Evolutionary conservation across 495 filamentous ascomycete genomes (phyloP), one percentile per base, ranked within the genome.

Genomic region (Penicillium arizonense): DNA sequence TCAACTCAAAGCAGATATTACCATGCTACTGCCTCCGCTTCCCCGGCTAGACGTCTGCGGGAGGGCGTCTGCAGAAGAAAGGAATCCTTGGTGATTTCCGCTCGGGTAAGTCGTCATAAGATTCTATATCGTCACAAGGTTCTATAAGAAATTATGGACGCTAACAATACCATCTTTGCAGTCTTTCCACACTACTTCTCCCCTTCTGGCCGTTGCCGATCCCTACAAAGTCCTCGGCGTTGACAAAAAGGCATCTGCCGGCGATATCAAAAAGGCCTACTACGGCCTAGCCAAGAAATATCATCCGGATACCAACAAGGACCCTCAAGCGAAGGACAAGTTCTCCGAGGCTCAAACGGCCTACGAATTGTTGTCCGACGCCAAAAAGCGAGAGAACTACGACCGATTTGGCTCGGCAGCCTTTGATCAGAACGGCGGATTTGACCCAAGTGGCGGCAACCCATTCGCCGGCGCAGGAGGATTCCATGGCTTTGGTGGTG

Each of bases 201-300:
- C 72, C 13, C 68, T 79, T 18, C 67, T 80, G 39, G 85, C 88
- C 3, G 80, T 84, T 18, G 81, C 87, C 61, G 85, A 98, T 62
- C 94, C 94, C 7, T 98, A 98, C 68, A 82, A 81, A 47, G 74
- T 86, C 28, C 84, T 98, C 33, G 94, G 93, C n/a, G 86, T 98
- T 12, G 75, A 77, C 51, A 93, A 89, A 66, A 77, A 67, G 36
- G 89, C 94, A 12, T 87, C 90, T n/a, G 70, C 89, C 5, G 65
- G 83, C 48, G 95, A 97, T 6, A 96, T 98, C 62, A 98, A 98
- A 65, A 97, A 97, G 71, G 93, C 94, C 2, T 98, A 98, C 76
- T 98, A 98, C 69, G 87, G 90, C 47, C 76, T 96, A 54, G 94
- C 94, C n/a, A 97, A 97, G 73, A 97, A 97, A 65, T 98, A 85